A percentile compares a stretch with the other conserved stretches of the same genome.
These are phyloP conservation scores for Pyropia haitanensis DNA, from an alignment of 23 red algal genomes.

Conservation along the genomic window DNA sequence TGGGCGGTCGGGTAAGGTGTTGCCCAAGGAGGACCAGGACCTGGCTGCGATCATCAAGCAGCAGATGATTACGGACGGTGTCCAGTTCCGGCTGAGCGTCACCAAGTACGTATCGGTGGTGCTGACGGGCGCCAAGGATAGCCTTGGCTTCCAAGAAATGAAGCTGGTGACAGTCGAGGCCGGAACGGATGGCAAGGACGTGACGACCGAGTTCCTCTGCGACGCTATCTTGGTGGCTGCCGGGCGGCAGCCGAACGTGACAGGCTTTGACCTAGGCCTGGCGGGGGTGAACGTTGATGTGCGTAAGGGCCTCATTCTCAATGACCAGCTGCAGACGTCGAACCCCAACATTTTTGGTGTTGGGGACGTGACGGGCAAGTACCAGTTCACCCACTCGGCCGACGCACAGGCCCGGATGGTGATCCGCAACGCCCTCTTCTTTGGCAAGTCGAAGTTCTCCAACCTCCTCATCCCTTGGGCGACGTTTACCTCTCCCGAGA, in stretches of 20 bases:
- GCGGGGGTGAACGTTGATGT: constrained; percentile 3
- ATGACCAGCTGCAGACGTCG: constrained; percentile 9
- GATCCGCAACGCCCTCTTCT: constrained; percentile 18
- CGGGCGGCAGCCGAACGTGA: constrained; percentile 7
- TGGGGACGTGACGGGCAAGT: constrained; percentile 1
- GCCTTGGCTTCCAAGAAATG: neutral
- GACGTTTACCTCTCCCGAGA: constrained; percentile 6
- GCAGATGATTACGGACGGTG: constrained; percentile 1
- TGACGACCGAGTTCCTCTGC: neutral
- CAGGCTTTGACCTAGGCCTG: neutral
- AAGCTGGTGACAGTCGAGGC: neutral
- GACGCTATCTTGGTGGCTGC: constrained; percentile 11
- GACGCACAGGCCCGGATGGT: constrained; percentile 6
- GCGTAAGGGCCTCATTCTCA: constrained; percentile 2
- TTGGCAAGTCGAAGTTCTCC: neutral
- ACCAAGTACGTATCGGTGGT: neutral
- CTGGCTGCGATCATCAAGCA: neutral
- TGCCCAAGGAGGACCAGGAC: constrained; percentile 17
- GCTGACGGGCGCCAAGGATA: neutral
- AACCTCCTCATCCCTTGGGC: constrained; percentile 3
- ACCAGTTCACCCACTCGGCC: constrained; percentile 18
- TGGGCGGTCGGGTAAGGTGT: constrained; percentile 3
- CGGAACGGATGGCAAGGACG: neutral
- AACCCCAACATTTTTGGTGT: constrained; percentile 5
- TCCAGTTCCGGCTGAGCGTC: constrained; percentile 5